Evolutionary conservation across 345 rosid genomes (phyloP), one percentile per base, ranked within the genome.

Genomic region (Citrus inodora): DNA sequence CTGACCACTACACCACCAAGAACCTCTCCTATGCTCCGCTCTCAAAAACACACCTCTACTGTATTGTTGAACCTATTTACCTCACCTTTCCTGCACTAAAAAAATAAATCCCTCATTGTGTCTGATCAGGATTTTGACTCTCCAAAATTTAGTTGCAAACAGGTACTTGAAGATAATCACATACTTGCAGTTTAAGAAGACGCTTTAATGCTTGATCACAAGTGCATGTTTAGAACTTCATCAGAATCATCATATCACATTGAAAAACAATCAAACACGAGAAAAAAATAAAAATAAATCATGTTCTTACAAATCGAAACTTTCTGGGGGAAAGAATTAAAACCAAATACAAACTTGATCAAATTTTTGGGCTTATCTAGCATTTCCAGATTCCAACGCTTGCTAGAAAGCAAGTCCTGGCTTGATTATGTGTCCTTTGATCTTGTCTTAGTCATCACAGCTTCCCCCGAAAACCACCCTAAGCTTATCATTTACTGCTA

Each of bases 381-480:
- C 68, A 62, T 51, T 51, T 42, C 56, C 60, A 60, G 55, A 72
- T 65, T 22, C 60, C 25, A 75, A 38, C 70, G 53, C 63, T 67
- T 48, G 22, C 35, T 67, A 13, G 11, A 21, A 27, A 58, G 27
- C 60, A 22, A 59, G 53, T n/a, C 60, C 1, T 65, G 30, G 14
- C 21, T 75, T 7, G 32, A 63, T 60, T 76, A 55, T 14, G 30
- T 35, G 25, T 64, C 21, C 14, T 60, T 51, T n/a, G 42, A 27
- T 48, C 33, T 64, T 5, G 40, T 73, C 53, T 59, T 79, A 59
- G 42, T 59, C 33, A 17, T 78, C 76, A 67, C 84, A 76, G 46
- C 76, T 77, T 64, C 58, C 74, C 0, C 48, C 9, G 7, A 73
- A 19, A 56, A 69, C 56, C 37, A 77, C 70, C 38, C 78, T 75